Percentiles rank a stretch among this genome's conserved stretches.
phyloP scores from a whole-genome alignment of 768 basidiomycete genomes.

The Amanita rubescens region DNA sequence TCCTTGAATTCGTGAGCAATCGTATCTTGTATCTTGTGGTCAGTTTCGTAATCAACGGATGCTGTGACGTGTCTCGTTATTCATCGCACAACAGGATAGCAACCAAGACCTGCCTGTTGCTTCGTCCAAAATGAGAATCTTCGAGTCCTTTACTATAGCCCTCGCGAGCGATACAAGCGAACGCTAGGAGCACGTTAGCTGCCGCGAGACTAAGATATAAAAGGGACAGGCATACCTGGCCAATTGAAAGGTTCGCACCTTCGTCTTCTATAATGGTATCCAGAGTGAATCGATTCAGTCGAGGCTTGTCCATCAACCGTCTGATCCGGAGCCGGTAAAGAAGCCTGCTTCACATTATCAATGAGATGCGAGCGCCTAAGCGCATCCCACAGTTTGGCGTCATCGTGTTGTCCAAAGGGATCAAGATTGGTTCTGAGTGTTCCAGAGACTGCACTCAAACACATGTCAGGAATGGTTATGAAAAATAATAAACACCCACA shows the following conservation, averaged over 20 bases:
- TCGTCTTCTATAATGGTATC: slow-evolving; percentile 85
- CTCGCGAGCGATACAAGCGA: slow-evolving; percentile 84
- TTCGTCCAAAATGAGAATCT: slow-evolving; percentile 84
- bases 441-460: slow-evolving; percentile 51
- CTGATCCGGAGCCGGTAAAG: slow-evolving; percentile 20
- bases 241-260: slow-evolving; percentile 77
- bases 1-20: slow-evolving; percentile 80
- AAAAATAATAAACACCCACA: slow-evolving; percentile 25
- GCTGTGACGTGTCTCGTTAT: slow-evolving; percentile 29
- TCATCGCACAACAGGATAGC: neutral
- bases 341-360: slow-evolving; percentile 33
- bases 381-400: slow-evolving; percentile 82
- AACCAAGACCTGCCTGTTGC: slow-evolving; percentile 52
- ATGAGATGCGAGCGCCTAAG: slow-evolving; percentile 79
- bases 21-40: slow-evolving; percentile 86
- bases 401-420: slow-evolving; percentile 77
- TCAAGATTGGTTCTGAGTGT: slow-evolving; percentile 85
- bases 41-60: slow-evolving; percentile 87
- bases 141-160: slow-evolving; percentile 80
- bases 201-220: neutral
- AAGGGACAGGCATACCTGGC: slow-evolving; percentile 36
- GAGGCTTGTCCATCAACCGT: slow-evolving; percentile 36
- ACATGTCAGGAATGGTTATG: slow-evolving; percentile 7
- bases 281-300: slow-evolving; percentile 66
- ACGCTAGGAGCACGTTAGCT: slow-evolving; percentile 34